Evolutionary conservation across 176 grass and related monocot genomes (phyloP), one percentile per base, ranked within the genome.

Genomic region (Carex littledalei): DNA sequence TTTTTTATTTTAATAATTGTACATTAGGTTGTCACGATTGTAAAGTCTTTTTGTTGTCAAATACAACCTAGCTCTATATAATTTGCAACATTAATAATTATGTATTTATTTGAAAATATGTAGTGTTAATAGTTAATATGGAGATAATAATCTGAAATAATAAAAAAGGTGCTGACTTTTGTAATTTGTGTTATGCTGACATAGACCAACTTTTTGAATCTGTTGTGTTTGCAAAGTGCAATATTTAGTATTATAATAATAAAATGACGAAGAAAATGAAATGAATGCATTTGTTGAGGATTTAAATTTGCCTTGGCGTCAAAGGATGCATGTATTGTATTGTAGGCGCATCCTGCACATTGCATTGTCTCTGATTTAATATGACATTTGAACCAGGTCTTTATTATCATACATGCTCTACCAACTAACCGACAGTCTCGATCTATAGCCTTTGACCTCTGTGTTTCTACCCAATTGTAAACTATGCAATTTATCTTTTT

Each of bases 311-410:
- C 20, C 20, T 47, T 83, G 60, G n/a, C 60, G 81, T 83, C 62
- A 66, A 67, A 83, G 41, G 24, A 16, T 55, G 22, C 49, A 76
- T 54, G 6, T 41, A 0, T 41, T 8, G 7, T 45, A 45, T 45
- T 8, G 72, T 54, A 53, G 20, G 41, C 71, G 45, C 20, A 53
- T 53, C 71, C n/a, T 52, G 24, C 57, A 50, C 80, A 50, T 10
- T 12, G 47, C 65, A 34, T 64, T 20, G 68, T 45, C 80, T 82
- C 80, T 82, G 35, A 61, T 60, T 26, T 16, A 82, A 82, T n/a
- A 82, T 82, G 49, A 67, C n/a, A 54, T 29, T 77, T 77, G 22
- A 67, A 81, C 79, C 79, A 21, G 47, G 9, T 81, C 56, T 81
- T 81, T 63, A 63, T 62, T 64, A 13, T 81, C 32, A 63, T 53